Evolutionary conservation across 345 rosid species (phyloP).

Genomic region (Acer negundo): DNA sequence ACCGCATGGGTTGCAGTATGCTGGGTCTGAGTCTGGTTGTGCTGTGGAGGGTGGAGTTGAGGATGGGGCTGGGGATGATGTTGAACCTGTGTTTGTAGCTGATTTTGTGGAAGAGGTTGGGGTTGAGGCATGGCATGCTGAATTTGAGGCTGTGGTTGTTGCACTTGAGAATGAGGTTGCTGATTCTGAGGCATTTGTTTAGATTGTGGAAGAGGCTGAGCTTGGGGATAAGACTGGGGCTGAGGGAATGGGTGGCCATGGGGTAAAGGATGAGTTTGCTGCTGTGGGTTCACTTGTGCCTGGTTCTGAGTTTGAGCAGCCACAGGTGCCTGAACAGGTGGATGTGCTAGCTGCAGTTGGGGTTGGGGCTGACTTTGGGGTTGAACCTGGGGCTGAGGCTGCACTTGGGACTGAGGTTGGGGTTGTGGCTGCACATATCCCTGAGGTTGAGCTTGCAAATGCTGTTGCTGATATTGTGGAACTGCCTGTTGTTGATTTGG

Average conservation of each 20-base stretch:
- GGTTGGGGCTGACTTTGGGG: slow-evolving; percentile 23
- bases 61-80: slow-evolving; percentile 22
- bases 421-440: slow-evolving; percentile 28
- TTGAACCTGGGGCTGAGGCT: slow-evolving; percentile 27
- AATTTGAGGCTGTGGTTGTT: slow-evolving; percentile 33
- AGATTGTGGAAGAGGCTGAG: slow-evolving; percentile 36
- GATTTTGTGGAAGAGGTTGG: slow-evolving; percentile 16
- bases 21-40: slow-evolving; percentile 38
- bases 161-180: slow-evolving; percentile 44
- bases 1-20: slow-evolving; percentile 42
- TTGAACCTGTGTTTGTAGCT: slow-evolving; percentile 26
- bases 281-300: slow-evolving; percentile 36
- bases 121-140: slow-evolving; percentile 36
- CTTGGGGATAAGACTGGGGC: slow-evolving; percentile 23
- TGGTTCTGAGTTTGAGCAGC: slow-evolving; percentile 45
- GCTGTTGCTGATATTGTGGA: slow-evolving; percentile 40
- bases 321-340: slow-evolving; percentile 32
- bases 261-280: slow-evolving; percentile 25
- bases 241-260: slow-evolving; percentile 32
- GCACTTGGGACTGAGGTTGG: slow-evolving; percentile 29
- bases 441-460: slow-evolving; percentile 38
- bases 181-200: slow-evolving; percentile 40
- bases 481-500: slow-evolving; percentile 58
- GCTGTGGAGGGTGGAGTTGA: slow-evolving; percentile 33
- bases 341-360: slow-evolving; percentile 24